Base-by-base conservation (phyloP, 2,329 filamentous ascomycete species). In the Epichloe scottii region DNA sequence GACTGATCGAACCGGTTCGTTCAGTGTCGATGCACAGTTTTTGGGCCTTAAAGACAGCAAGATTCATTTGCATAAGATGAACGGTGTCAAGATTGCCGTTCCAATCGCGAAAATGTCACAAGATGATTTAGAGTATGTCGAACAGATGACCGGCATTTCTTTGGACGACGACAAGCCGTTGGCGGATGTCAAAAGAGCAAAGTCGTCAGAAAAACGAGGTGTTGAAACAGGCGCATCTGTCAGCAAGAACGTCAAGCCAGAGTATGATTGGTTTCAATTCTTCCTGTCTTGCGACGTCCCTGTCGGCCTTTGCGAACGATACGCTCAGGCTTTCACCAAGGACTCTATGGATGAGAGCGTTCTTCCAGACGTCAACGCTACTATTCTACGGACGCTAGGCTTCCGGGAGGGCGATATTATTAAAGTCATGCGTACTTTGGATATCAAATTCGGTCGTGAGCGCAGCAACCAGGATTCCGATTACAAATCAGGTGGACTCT, bases 261-360 rank as follows among this genome's bases (percentile, higher is more conserved):
- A 93, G 46, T 95, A 97, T 65, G 93, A 98, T 66, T 98, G 93
- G 93, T 98, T 98, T 62, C 89, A 96, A 64, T 97, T 98, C 71
- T 98, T 98, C 75, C 72, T 98, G 40, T 82, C 84, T 56, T 94
- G 89, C 65, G 91, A 95, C 45, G 89, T 97, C 59, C 85, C 89
- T 43, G 87, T 91, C 46, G 88, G 94, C 53, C 83, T 95, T 44
- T 98, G 93, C 67, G 91, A 97, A 68, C 81, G 93, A 50, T 98
- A 98, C 63, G 84, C 90, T 1, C 87, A 89, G 62, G 88, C 89
- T 2, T 98, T 98, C 63, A 68, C 80, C 46, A 84, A 84, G 62
- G 93, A 98, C 63, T 93, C 90, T 23, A 97, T 98, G 89, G 90
- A 95, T 57, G 90, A 96, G 66, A 90, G 87, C 55, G 84, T 95